Percentiles rank a stretch among this genome's conserved stretches.
These are phyloP conservation scores for Albophoma yamanashiensis DNA, from an alignment of 2,329 filamentous ascomycete species.

Conservation along the genomic window DNA sequence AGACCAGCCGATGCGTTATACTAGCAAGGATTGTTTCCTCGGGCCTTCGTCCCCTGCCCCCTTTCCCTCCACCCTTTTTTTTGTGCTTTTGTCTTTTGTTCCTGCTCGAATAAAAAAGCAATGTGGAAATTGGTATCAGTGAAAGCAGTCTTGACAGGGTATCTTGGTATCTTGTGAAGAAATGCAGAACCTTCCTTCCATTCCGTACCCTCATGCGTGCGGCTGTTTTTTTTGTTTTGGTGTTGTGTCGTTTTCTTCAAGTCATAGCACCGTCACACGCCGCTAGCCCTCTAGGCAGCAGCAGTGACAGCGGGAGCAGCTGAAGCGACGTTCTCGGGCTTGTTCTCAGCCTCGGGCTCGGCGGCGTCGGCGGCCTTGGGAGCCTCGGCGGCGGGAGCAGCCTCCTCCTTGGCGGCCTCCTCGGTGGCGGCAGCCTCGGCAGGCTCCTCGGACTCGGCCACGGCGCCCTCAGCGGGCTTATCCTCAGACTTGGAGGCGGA, in stretches of 20 bases:
- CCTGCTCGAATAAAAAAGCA: slow-evolving; percentile 12
- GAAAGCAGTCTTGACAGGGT: slow-evolving; percentile 42
- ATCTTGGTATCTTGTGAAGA: slow-evolving; percentile 40
- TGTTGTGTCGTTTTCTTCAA: slow-evolving; percentile 10
- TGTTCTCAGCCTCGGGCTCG: slow-evolving; percentile 25
- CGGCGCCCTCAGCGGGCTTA: slow-evolving; percentile 23
- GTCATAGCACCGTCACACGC: slow-evolving; percentile 13
- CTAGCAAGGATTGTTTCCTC: slow-evolving; percentile 9
- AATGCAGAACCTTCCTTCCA: slow-evolving; percentile 43
- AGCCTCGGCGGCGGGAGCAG: slow-evolving; percentile 6
- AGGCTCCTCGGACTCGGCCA: slow-evolving; percentile 24
- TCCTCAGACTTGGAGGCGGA: slow-evolving; percentile 30
- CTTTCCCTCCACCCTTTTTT: slow-evolving; percentile 5
- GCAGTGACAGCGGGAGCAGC: slow-evolving; percentile 38
- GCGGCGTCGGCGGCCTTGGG: slow-evolving; percentile 12
- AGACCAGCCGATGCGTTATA: slow-evolving; percentile 17
- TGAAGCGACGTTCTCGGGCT: slow-evolving; percentile 28
- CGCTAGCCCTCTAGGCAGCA: slow-evolving; percentile 32
- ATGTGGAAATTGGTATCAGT: slow-evolving; percentile 29
- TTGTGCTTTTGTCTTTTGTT: slow-evolving; percentile 11
- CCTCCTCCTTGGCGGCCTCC: slow-evolving; percentile 21
- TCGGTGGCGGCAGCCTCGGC: slow-evolving; percentile 19
- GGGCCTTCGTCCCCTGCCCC: neutral
- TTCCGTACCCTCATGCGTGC: slow-evolving; percentile 31
- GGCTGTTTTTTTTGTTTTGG: slow-evolving; percentile 12